Evolutionary conservation across 78 protist genomes (phyloP), one percentile per base, ranked within the genome.

Genomic region (Trichosphaerium sp.): DNA sequence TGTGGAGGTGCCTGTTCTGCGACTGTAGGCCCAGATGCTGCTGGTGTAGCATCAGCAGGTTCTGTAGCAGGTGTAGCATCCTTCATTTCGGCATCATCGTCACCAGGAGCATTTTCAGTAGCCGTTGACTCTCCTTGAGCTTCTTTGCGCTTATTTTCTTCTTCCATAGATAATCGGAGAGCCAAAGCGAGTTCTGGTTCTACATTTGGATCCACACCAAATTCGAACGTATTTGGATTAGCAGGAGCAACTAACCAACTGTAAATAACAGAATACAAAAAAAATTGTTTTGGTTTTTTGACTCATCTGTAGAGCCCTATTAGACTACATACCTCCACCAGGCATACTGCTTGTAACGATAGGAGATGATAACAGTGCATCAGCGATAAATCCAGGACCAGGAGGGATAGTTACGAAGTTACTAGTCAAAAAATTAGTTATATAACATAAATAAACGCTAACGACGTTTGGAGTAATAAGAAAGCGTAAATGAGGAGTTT

Each of bases 131-230:
- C 91, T 25, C 78, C n/a, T n/a, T n/a, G n/a, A n/a, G n/a, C 71
- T 55, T 89, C 89, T 58, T 84, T 81, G 34, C 91, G 74, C 70
- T 54, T 74, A 41, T 85, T 76, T 42, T 85, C 94, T 71, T 89
- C 94, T 56, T 89, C 94, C 70, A 85, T 67, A 8, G 91, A 85
- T 21, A 89, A 65, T 47, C 88, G 85, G n/a, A 89, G 82, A 2
- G 94, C 90, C 91, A 85, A 41, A 3, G 92, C 93, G 5, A 88
- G 75, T 32, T 90, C 95, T 15, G 91, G 93, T 37, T 80, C 86
- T 44, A 75, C 5, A 23, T 34, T 34, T 7, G 80, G 85, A 31
- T 85, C 86, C 37, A 74, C 78, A n/a, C 79, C 86, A 42, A 59
- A 42, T 35, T 28, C 82, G 21, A 39, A 59, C 31, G 51, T 75